These are phyloP conservation scores for Taphrina sp. DNA, from an alignment of 1,139 yeast genomes.

Conservation along the genomic window DNA sequence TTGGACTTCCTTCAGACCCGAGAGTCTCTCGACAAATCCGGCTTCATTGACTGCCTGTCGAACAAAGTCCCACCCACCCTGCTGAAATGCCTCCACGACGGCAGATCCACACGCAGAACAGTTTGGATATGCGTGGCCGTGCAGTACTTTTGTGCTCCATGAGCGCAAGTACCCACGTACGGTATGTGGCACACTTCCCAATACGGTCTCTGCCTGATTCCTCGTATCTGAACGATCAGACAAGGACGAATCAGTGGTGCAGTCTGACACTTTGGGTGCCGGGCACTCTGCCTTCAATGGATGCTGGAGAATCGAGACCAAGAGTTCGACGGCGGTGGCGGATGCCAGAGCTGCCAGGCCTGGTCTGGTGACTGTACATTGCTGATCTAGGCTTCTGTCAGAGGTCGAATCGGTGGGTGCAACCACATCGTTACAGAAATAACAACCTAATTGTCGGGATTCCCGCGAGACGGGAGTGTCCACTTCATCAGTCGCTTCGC, in stretches of 20 bases:
- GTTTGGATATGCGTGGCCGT: slow-evolving; percentile 66
- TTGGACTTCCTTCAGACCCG: slow-evolving; percentile 75
- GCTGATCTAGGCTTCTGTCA: slow-evolving; percentile 87
- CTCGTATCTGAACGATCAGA: slow-evolving; percentile 26
- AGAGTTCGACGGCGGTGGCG: slow-evolving; percentile 78
- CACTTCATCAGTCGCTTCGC: slow-evolving; percentile 42
- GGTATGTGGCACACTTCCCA: slow-evolving; percentile 85
- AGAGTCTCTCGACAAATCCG: slow-evolving; percentile 65
- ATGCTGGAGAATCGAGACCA: slow-evolving; percentile 73
- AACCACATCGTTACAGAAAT: slow-evolving; percentile 91
- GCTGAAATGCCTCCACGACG: slow-evolving; percentile 54
- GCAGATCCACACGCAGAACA: slow-evolving; percentile 82
- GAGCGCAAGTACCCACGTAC: slow-evolving; percentile 75
- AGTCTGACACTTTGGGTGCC: slow-evolving; percentile 44
- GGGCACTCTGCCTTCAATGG: slow-evolving; percentile 53
- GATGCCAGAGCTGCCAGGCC: slow-evolving; percentile 90
- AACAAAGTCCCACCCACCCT: slow-evolving; percentile 78
- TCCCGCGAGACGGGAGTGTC: too few relatives aligned
- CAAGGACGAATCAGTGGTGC: slow-evolving; percentile 34
- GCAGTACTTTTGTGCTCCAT: slow-evolving; percentile 62
- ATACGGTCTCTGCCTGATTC: slow-evolving; percentile 41
- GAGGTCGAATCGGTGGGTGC: slow-evolving; percentile 73
- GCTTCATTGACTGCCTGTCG: slow-evolving; percentile 63
- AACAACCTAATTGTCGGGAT: slow-evolving; percentile 81
- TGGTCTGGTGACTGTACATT: slow-evolving; percentile 98